Conservation (phyloP, 768 basidiomycete species). For the Terana coerulea region DNA sequence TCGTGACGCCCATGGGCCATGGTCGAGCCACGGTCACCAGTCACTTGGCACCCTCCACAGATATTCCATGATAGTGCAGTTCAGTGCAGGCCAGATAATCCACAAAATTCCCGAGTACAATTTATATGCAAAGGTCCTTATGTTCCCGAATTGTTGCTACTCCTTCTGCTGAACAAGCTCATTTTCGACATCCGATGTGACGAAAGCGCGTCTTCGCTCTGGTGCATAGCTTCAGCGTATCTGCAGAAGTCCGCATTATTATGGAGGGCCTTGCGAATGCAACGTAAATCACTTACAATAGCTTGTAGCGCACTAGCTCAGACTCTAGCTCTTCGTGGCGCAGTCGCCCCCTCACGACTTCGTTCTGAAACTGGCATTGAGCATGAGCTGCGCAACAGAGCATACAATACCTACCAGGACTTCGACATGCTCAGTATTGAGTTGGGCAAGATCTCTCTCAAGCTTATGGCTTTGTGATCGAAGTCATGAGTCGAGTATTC, state of each 20-base stretch:
- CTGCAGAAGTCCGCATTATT: constrained; percentile 23
- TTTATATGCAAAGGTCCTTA: background rate
- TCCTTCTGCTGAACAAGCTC: constrained; percentile 24
- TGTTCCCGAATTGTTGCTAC: constrained; percentile 19
- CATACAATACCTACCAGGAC: constrained; percentile 43
- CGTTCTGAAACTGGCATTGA: constrained; percentile 53
- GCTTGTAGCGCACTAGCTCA: constrained; percentile 92
- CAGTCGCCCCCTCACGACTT: constrained; percentile 84
- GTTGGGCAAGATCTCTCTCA: constrained; percentile 71
- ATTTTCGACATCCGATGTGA: constrained; percentile 34
- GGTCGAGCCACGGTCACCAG: too few species aligned
- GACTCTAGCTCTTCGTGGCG: constrained; percentile 91
- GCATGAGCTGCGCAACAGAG: background rate
- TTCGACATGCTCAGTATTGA: constrained; percentile 81
- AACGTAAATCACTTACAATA: constrained; percentile 57
- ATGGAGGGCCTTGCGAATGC: background rate
- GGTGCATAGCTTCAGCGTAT: constrained; percentile 53
- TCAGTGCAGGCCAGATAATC: too few species aligned
- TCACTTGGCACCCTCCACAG: too few species aligned
- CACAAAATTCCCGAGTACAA: background rate
- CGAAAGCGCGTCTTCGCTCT: constrained; percentile 47
- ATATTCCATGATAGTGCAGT: too few species aligned
- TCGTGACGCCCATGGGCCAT: too few species aligned
- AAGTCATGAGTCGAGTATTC: constrained; percentile 9
- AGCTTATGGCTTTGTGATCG: constrained; percentile 83